Percentiles rank a stretch among this genome's conserved stretches.
Conservation (phyloP, 495 filamentous ascomycete species). For the Ramalina peruviana region DNA sequence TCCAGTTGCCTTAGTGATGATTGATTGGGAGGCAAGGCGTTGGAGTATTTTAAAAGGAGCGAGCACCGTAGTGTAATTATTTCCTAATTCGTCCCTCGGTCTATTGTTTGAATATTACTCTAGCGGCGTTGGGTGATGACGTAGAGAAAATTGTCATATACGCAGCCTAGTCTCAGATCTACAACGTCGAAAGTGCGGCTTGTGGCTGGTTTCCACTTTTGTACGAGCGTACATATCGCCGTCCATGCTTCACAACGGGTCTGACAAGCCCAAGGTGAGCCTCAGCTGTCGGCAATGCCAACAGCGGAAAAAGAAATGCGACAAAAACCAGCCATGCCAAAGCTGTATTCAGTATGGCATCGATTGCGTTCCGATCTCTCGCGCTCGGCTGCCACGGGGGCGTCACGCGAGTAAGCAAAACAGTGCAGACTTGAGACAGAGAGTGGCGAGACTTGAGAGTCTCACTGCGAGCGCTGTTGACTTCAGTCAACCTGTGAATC, state of each 20-base stretch:
- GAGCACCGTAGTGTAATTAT: too few species aligned
- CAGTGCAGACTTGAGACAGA: background rate
- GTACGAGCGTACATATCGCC: too few species aligned
- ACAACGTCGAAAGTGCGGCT: too few species aligned
- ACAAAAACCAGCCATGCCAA: conserved; percentile 1
- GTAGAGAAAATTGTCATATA: background rate
- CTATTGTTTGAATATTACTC: too few species aligned
- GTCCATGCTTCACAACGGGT: background rate
- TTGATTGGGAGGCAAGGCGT: too few species aligned
- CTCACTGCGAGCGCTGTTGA: background rate
- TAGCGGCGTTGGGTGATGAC: too few species aligned
- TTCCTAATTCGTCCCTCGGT: too few species aligned
- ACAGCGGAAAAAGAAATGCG: conserved; percentile 4
- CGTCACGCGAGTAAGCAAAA: background rate
- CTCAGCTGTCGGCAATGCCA: conserved; percentile 5
- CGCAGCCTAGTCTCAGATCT: background rate
- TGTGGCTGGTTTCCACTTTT: too few species aligned
- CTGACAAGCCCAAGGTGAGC: conserved; percentile 2
- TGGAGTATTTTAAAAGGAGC: too few species aligned
- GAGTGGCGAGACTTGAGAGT: conserved; percentile 1
- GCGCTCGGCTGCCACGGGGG: background rate
- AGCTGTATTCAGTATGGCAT: background rate
- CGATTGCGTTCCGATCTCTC: background rate
- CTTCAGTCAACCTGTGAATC: background rate
- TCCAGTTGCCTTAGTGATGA: too few species aligned